Base-by-base conservation (phyloP, 495 filamentous ascomycete genomes). In the Achaetomiella virescens region DNA sequence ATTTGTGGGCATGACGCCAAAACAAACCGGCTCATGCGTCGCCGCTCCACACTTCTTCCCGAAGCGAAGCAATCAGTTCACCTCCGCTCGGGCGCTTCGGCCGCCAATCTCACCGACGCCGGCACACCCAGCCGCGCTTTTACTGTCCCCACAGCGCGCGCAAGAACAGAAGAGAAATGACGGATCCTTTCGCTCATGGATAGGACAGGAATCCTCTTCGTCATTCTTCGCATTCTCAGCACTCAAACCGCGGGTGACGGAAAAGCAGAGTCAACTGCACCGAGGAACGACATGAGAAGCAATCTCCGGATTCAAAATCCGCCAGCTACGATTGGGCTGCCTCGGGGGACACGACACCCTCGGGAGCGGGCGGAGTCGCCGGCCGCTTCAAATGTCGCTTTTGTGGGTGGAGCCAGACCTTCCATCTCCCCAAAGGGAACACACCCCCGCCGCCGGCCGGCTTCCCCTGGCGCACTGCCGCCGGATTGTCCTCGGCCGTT, bases 31-130 rank as follows among this genome's bases (percentile, higher is more conserved):
- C 38, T 22, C 41, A 14, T 17, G 24, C 55, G 47, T 22, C 31
- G 48, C 53, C 55, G 55, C 52, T 47, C 48, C 55, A 58, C 55
- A 58, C n/a, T 50, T 58, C n/a, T 50, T 58, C n/a, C 49, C 56
- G 56, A 58, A 22, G n/a, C 40, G 18, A 51, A 4, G 27, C 41
- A 37, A 38, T 47, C 25, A n/a, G n/a, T n/a, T n/a, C n/a, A n/a
- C n/a, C n/a, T 31, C 50, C 56, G 36, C 56, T 49, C 49, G 49
- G 56, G 43, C 49, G 9, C 43, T 38, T 58, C 56, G 44, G 49
- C 56, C 25, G 56, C 56, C 56, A 53, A 9, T 5, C 27, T 41
- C 18, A 31, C 29, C 46, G 46, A 49, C 46, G 1, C 46, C 46
- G 46, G 46, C 46, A 49, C 18, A 35, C 14, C 8, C 24, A 4